Conservation (phyloP, 208 protist species). For the Leishmania tarentolae region DNA sequence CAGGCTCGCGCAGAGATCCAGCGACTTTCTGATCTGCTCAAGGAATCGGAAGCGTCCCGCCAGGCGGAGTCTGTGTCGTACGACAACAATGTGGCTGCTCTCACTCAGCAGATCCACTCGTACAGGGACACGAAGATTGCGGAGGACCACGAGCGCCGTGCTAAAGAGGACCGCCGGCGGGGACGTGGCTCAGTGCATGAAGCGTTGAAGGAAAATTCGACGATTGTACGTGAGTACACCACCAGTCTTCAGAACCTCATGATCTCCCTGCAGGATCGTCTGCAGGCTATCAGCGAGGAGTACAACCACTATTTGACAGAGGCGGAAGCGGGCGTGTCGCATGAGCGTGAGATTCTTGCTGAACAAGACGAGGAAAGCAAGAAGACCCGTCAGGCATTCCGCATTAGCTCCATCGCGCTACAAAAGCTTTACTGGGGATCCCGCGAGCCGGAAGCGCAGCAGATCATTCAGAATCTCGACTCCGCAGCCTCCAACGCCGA, state of each 20-base stretch:
- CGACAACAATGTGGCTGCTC: constrained; percentile 66
- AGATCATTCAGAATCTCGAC: constrained; percentile 63
- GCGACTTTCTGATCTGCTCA: constrained; percentile 61
- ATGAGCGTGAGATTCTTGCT: constrained; percentile 49
- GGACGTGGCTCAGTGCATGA: constrained; percentile 31
- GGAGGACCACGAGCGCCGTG: constrained; percentile 65
- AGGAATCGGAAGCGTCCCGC: constrained; percentile 65
- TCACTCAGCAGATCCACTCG: constrained; percentile 65
- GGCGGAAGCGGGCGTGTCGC: constrained; percentile 45
- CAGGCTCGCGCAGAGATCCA: constrained; percentile 66
- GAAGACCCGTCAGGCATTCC: constrained; percentile 56
- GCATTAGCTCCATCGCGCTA: constrained; percentile 47
- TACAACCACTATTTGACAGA: constrained; percentile 54
- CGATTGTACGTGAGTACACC: constrained; percentile 79
- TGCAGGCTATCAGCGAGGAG: constrained; percentile 66
- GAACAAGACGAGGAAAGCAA: constrained; percentile 66
- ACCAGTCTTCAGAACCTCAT: constrained; percentile 73
- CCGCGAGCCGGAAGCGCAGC: constrained; percentile 52
- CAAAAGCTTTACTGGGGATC: constrained; percentile 72
- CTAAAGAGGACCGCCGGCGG: constrained; percentile 32
- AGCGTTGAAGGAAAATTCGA: constrained; percentile 66
- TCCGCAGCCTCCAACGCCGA: constrained; percentile 46
- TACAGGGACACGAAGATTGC: constrained; percentile 67
- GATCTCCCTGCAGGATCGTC: constrained; percentile 60
- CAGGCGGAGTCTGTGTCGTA: constrained; percentile 69